Evolutionary conservation across 352 stramenopile genomes (phyloP), one percentile per base, ranked within the genome.

Genomic region (Phytophthora pistaciae): DNA sequence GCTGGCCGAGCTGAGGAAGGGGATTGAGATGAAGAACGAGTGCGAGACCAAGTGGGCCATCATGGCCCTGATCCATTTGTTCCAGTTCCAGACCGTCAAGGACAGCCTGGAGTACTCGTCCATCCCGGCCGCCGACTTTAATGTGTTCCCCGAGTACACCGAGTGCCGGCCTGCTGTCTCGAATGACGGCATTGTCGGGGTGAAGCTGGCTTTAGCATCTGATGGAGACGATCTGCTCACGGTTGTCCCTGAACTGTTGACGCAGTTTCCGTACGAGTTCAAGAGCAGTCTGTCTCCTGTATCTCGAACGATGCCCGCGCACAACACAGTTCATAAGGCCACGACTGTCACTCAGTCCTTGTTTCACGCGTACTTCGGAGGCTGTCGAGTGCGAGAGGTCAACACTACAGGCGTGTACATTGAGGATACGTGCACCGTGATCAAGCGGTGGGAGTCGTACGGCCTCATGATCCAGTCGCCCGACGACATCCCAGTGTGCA

Each of bases 71-170:
- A 25, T 76, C 3, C 61, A 67, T 2, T 21, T 79, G 14, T 76
- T 79, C 59, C 72, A 66, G 55, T 79, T 79, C 50, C 72, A 78
- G 13, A 57, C 49, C 7, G 54, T 62, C 9, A 60, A 59, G n/a
- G 33, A 64, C 36, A 78, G 61, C 38, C 1, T 42, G 3, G 61
- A 75, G 6, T 78, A 72, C 42, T 75, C 66, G 11, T 66, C 66
- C 2, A 65, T 78, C 2, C 40, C 67, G 4, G 58, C 55, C 3
- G 66, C 71, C 3, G 71, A 75, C 38, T 72, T 72, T 23, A 78
- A 49, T 23, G 53, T 72, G 1, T 78, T 72, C 42, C 66, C 66
- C 2, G 71, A 75, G 11, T 71, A 69, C 36, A 71, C 66, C 5
- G 70, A 75, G 53, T 78, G 66, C 36, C 66, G 71, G n/a, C 55